phyloP scores from a whole-genome alignment of 2,329 filamentous ascomycete species.

The Lasiodiplodia citricola region DNA sequence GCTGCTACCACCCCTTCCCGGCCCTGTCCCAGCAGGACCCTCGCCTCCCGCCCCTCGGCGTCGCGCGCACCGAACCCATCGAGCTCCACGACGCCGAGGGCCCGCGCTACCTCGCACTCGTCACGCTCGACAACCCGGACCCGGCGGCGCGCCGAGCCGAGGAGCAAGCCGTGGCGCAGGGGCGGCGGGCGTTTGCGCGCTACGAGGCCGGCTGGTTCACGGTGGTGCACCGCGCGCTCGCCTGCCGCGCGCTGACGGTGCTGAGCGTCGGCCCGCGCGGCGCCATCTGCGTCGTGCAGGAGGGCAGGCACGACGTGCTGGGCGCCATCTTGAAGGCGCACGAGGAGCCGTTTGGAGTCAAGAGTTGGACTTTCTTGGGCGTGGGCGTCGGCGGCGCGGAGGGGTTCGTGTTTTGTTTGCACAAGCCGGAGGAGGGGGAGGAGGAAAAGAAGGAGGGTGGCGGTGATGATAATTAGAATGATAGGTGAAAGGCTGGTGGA shows the following conservation, averaged over 20 bases:
- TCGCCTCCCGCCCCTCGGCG: background rate
- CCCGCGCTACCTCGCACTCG: conserved; percentile 18
- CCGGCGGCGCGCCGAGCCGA: background rate
- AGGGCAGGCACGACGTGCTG: conserved; percentile 25
- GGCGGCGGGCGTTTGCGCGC: background rate
- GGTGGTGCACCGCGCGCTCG: conserved; percentile 7
- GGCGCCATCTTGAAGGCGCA: conserved; percentile 20
- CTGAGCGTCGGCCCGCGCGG: conserved; percentile 25
- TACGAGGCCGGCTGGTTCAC: conserved; percentile 11
- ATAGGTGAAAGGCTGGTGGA: background rate
- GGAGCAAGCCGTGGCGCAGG: background rate
- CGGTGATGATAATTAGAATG: background rate
- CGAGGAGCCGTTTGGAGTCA: background rate
- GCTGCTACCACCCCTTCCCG: background rate
- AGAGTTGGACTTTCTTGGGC: conserved; percentile 20
- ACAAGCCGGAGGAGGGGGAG: background rate
- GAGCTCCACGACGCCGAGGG: conserved; percentile 13
- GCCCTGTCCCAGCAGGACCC: background rate
- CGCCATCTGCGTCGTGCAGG: conserved; percentile 17
- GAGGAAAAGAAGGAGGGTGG: background rate
- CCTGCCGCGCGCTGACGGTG: background rate
- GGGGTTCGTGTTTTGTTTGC: conserved; percentile 18
- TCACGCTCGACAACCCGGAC: conserved; percentile 19
- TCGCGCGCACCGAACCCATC: background rate
- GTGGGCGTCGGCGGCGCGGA: conserved; percentile 18